A percentile compares a stretch with the other conserved stretches of the same genome.
Conservation (phyloP, 176 grass and related monocot genomes). For the Hordeum vulgare region DNA sequence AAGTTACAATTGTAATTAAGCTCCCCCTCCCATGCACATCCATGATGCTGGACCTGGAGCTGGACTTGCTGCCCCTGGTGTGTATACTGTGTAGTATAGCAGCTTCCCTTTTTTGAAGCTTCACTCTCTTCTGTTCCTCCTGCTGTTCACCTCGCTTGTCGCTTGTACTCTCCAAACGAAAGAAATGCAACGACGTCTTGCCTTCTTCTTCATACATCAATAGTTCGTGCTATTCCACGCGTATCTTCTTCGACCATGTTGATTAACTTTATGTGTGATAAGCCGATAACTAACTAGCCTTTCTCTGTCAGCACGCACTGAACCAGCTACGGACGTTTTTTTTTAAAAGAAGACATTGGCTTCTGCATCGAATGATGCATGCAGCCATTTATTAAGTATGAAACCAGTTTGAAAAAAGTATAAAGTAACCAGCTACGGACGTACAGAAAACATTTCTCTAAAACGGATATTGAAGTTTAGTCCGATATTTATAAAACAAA, state of each 20-base stretch:
- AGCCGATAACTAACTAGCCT: not conserved
- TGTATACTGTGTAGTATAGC: slow-evolving; percentile 4
- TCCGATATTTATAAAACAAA: not conserved
- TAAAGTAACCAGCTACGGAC: not conserved
- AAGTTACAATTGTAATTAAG: not conserved
- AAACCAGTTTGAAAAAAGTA: too few relatives aligned
- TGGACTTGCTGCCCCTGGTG: not conserved
- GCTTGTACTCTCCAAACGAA: not conserved
- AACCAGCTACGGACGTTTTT: not conserved
- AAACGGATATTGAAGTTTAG: not conserved
- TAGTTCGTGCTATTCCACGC: not conserved
- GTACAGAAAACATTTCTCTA: not conserved
- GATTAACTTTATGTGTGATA: not conserved
- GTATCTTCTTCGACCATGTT: not conserved
- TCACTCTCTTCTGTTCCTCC: not conserved
- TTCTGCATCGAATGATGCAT: too few relatives aligned
- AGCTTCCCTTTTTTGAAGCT: slow-evolving; percentile 29
- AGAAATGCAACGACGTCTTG: not conserved
- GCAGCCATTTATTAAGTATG: too few relatives aligned
- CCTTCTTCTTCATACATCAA: not conserved
- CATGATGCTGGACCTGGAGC: not conserved
- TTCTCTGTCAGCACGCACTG: not conserved
- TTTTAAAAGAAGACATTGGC: too few relatives aligned
- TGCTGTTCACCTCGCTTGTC: not conserved
- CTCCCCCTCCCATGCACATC: slow-evolving; percentile 34